These are phyloP conservation scores for Coprinopsis strossmayeri DNA, from an alignment of 768 basidiomycete species.

Conservation along the genomic window DNA sequence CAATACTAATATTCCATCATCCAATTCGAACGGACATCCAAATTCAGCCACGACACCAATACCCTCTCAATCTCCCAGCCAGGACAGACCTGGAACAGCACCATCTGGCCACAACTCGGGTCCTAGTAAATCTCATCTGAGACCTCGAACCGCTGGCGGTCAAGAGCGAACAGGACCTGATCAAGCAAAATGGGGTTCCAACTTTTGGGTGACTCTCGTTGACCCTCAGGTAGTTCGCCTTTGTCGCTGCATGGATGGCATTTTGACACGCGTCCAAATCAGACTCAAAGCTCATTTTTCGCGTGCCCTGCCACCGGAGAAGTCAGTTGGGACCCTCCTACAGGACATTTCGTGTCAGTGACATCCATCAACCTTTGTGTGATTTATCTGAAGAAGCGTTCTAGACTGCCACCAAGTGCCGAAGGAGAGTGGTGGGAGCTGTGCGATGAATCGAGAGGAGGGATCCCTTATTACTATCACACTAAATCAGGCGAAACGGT, in stretches of 20 bases:
- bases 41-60: constrained; percentile 17
- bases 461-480: constrained; percentile 90
- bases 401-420: constrained; percentile 71
- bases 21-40: constrained; percentile 9
- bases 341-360: constrained; percentile 81
- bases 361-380: constrained; percentile 11
- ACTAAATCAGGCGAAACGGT: constrained; percentile 87
- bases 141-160: neutral
- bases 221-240: constrained; percentile 72
- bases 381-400: constrained; percentile 13
- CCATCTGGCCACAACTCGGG: constrained; percentile 8
- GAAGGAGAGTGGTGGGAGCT: constrained; percentile 98
- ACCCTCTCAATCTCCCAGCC: neutral
- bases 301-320: constrained; percentile 91
- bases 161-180: constrained; percentile 25
- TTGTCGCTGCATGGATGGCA: neutral
- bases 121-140: neutral
- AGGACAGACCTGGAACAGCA: neutral
- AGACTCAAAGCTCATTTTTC: constrained; percentile 71
- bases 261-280: constrained; percentile 1
- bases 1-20: constrained; percentile 14
- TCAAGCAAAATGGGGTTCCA: constrained; percentile 71
- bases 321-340: constrained; percentile 90
- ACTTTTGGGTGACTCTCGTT: constrained; percentile 92
- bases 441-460: constrained; percentile 73